Percentiles rank a stretch among this genome's conserved stretches.
Evolutionary conservation across 257 asterid genomes (phyloP).

Genomic region (Gynochthodes officinalis): DNA sequence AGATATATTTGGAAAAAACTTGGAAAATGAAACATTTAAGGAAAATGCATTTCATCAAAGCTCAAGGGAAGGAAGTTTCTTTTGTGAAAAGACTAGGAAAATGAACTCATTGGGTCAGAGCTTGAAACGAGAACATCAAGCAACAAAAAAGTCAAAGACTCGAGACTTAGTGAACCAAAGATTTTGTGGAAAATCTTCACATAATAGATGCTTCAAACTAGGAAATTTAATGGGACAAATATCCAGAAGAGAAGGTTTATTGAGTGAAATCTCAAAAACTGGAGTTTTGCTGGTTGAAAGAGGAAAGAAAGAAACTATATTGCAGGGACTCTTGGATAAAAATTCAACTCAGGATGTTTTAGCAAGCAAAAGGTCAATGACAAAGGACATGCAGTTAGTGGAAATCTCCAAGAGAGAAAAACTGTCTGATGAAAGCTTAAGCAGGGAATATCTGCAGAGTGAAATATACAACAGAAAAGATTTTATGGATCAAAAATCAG

Average conservation of each 20-base stretch:
- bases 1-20: not conserved
- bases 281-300: slow-evolving; percentile 29
- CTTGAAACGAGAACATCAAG: not conserved
- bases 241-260: slow-evolving; percentile 17
- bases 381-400: slow-evolving; percentile 10
- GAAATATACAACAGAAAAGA: slow-evolving; percentile 10
- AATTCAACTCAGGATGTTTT: slow-evolving; percentile 3
- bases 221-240: slow-evolving; percentile 7
- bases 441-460: slow-evolving; percentile 7
- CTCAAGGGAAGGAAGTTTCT: slow-evolving; percentile 11
- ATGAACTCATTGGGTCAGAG: not conserved
- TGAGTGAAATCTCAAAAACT: slow-evolving; percentile 22
- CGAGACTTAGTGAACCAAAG: slow-evolving; percentile 9
- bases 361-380: slow-evolving; percentile 12
- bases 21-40: not conserved
- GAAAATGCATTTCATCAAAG: slow-evolving; percentile 10
- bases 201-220: slow-evolving; percentile 9
- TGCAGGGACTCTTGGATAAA: slow-evolving; percentile 20
- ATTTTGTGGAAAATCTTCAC: slow-evolving; percentile 22
- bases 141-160: slow-evolving; percentile 3
- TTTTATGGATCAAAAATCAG: not conserved
- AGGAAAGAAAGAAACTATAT: slow-evolving; percentile 16
- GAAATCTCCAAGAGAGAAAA: slow-evolving; percentile 20
- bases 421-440: slow-evolving; percentile 10
- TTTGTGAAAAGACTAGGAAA: not conserved